phyloP scores from a whole-genome alignment of 208 protist species.

The Wallacemonas sp. region DNA sequence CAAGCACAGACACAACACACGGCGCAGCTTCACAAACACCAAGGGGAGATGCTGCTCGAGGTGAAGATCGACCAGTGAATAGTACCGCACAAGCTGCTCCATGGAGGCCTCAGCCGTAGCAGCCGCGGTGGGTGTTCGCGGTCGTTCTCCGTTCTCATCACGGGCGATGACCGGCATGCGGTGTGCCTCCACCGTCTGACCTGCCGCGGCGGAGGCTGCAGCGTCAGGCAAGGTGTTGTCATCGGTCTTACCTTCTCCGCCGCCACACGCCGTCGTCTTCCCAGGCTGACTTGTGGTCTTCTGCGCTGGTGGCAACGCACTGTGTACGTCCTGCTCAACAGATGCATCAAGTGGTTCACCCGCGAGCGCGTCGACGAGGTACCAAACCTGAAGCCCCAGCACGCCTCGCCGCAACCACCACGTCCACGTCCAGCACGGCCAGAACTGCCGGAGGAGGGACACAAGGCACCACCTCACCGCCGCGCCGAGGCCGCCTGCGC shows the following conservation, averaged over 20 bases:
- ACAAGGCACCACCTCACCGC: not conserved
- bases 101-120: not conserved
- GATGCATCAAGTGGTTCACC: not conserved
- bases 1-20: constrained; percentile 25
- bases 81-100: constrained; percentile 10
- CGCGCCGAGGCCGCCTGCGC: not conserved
- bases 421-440: constrained; percentile 1
- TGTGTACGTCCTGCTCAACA: not conserved
- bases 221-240: too few relatives aligned
- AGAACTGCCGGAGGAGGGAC: not conserved
- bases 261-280: too few relatives aligned
- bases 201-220: too few relatives aligned
- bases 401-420: not conserved
- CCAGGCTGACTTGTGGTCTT: too few relatives aligned
- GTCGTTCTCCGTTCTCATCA: too few relatives aligned
- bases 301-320: too few relatives aligned
- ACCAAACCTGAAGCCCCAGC: not conserved
- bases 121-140: too few relatives aligned
- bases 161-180: too few relatives aligned
- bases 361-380: not conserved
- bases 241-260: too few relatives aligned
- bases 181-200: too few relatives aligned
- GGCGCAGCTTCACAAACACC: constrained; percentile 29
- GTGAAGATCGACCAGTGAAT: not conserved
- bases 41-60: constrained; percentile 3